phyloP scores from a whole-genome alignment of 306 rosid species.

The Trifolium repens region DNA sequence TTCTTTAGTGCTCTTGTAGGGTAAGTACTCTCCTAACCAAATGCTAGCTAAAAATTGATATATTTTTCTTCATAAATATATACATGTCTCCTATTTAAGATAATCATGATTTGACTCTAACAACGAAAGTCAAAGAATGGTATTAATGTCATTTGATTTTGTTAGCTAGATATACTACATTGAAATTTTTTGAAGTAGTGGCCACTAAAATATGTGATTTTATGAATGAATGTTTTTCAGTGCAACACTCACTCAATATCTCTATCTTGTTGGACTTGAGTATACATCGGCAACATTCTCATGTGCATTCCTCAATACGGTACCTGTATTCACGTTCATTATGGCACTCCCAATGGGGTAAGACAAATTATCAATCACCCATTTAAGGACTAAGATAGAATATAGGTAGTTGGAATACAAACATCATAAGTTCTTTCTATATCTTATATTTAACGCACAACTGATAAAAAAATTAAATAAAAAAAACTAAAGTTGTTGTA shows the following conservation, averaged over 20 bases:
- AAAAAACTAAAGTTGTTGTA: not conserved
- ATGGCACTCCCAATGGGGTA: constrained; percentile 83
- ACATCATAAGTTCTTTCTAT: not conserved
- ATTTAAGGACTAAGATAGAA: not conserved
- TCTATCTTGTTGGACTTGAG: constrained; percentile 73
- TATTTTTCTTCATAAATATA: not conserved
- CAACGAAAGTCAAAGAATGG: not conserved
- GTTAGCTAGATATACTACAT: not conserved
- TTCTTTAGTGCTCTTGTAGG: constrained; percentile 81
- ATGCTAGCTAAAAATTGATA: not conserved
- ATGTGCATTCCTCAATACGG: constrained; percentile 85
- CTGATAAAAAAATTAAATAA: not conserved
- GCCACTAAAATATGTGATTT: not conserved
- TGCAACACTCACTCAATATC: constrained; percentile 63
- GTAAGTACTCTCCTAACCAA: constrained; percentile 47
- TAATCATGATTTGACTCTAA: too few species aligned
- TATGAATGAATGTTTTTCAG: constrained; percentile 51
- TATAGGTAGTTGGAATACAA: not conserved
- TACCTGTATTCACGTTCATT: constrained; percentile 77
- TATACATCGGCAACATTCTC: constrained; percentile 78
- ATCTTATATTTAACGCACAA: not conserved
- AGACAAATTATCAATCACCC: not conserved
- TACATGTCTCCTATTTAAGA: too few species aligned
- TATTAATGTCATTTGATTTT: not conserved
- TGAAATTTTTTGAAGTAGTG: not conserved